Evolutionary conservation across 192 early-diverging fungal genomes (phyloP), one percentile per base, ranked within the genome.

Genomic region (Gonapodya sp.): DNA sequence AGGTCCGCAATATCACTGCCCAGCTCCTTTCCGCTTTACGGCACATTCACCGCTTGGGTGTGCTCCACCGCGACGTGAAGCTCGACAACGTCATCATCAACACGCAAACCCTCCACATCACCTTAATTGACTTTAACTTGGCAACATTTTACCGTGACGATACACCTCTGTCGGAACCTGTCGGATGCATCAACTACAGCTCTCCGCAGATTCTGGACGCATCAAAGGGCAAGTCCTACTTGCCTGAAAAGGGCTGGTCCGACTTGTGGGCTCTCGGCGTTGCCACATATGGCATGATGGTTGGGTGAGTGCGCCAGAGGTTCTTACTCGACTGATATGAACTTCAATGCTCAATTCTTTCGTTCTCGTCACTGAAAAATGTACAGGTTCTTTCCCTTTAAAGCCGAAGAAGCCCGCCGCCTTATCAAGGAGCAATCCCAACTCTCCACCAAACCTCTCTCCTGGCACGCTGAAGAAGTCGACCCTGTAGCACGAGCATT

Each of bases 61-160:
- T 77, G 18, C 75, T 77, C 18, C 75, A 77, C 75, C 75, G 75
- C 75, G 75, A 77, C 75, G 34, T 77, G 18, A 77, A 77, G 75
- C 75, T 77, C 75, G 75, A 77, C 75, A 77, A 77, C 75, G 75
- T 77, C 8, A 32, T 77, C 75, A 14, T 32, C 75, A 33, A 77
- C 31, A 16, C 75, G 8, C 8, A 16, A 2, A 16, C 75, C 8
- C 31, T 32, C 8, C 18, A 31, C 30, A 34, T 77, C 31, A 77
- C 75, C 31, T 8, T 77, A 2, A 77, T 77, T 33, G 75, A 77
- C 34, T 77, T 77, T 33, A 34, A 34, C 75, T 34, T 77, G 30
- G 75, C 75, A 33, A 77, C 75, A 14, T 77, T 77, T 34, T 77
- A 77, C 31, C 75, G 34, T 33, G 18, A 16, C 30, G 30, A 77